phyloP scores from a whole-genome alignment of 495 filamentous ascomycete species.

The Lophiostoma macrostomum region DNA sequence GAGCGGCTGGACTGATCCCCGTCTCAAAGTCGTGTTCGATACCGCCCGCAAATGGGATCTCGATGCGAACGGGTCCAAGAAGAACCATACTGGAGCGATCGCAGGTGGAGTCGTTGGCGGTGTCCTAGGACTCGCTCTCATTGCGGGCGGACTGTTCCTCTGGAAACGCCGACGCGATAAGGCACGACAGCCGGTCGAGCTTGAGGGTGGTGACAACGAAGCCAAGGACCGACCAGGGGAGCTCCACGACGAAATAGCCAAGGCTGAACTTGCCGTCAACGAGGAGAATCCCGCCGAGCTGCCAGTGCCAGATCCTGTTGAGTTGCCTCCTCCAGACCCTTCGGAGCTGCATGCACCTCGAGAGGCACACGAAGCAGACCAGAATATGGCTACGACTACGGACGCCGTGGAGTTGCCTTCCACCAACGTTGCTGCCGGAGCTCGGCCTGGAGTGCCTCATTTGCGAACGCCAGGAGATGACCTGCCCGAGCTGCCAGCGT shows the following conservation, averaged over 20 bases:
- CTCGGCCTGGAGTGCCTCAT: slow-evolving; percentile 8
- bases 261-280: slow-evolving; percentile 14
- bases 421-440: slow-evolving; percentile 16
- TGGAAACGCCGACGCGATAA: slow-evolving; percentile 16
- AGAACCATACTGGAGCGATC: slow-evolving; percentile 26
- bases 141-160: slow-evolving; percentile 23
- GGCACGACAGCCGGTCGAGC: not conserved
- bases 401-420: slow-evolving; percentile 15
- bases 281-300: slow-evolving; percentile 16
- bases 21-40: slow-evolving; percentile 15
- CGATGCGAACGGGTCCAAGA: slow-evolving; percentile 1
- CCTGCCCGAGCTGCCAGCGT: slow-evolving; percentile 7
- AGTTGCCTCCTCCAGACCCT: slow-evolving; percentile 8
- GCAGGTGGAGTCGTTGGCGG: slow-evolving; percentile 38
- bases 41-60: slow-evolving; percentile 3
- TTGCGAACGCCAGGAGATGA: slow-evolving; percentile 26
- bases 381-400: slow-evolving; percentile 2
- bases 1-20: slow-evolving; percentile 7
- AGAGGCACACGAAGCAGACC: slow-evolving; percentile 14
- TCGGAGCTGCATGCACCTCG: slow-evolving; percentile 20
- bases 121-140: slow-evolving; percentile 26
- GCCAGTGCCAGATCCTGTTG: slow-evolving; percentile 3
- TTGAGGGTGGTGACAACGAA: slow-evolving; percentile 11
- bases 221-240: not conserved
- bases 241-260: slow-evolving; percentile 1